These are phyloP conservation scores for Magnolia kwangsiensis DNA, from an alignment of 164 flowering plant species.

Conservation along the genomic window DNA sequence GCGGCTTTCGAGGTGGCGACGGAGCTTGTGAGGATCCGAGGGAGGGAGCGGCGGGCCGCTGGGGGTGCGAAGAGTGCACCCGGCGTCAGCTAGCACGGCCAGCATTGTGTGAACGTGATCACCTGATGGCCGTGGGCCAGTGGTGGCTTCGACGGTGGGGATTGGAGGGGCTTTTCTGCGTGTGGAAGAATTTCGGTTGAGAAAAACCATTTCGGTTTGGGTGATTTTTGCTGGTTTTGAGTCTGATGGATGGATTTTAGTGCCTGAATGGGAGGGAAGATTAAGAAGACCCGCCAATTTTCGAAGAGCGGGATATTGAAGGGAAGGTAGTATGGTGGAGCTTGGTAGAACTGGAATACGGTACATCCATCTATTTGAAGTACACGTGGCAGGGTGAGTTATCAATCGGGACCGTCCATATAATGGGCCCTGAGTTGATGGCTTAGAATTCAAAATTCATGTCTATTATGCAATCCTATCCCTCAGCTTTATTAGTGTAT, in stretches of 20 bases:
- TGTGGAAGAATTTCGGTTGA: neutral
- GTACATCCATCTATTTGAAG: too few species aligned
- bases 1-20: slow-evolving; percentile 42
- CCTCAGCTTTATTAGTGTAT: too few species aligned
- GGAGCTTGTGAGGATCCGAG: slow-evolving; percentile 49
- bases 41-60: slow-evolving; percentile 58
- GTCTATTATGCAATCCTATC: too few species aligned
- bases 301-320: neutral
- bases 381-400: too few species aligned
- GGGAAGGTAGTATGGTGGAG: too few species aligned
- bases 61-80: slow-evolving; percentile 60
- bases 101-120: neutral
- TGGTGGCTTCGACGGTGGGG: neutral
- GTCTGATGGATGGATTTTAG: neutral
- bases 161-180: neutral
- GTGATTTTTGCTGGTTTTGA: neutral
- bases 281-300: neutral
- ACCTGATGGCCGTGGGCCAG: neutral
- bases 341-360: too few species aligned
- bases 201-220: slow-evolving; percentile 5
- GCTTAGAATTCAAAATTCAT: too few species aligned
- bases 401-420: too few species aligned
- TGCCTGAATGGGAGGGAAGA: neutral
- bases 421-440: too few species aligned
- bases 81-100: slow-evolving; percentile 62